Base-by-base conservation (phyloP, 306 rosid species). In the Aeschynomene evenia region DNA sequence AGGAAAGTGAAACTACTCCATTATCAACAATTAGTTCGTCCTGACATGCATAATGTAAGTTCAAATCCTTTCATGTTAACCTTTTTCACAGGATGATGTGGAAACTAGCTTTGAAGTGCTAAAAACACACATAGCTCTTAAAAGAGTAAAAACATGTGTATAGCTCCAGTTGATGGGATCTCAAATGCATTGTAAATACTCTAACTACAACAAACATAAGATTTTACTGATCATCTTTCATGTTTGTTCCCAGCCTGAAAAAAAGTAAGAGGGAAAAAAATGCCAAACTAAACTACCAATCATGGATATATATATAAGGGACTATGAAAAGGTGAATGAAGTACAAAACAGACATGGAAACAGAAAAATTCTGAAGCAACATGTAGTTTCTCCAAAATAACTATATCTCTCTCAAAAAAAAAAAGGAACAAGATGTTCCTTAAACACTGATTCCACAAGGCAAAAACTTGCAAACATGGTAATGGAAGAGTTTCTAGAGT, bases 11-110 rank as follows among this genome's bases (percentile, higher is more conserved):
- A 54, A 9, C 11, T 16, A 55, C 9, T 56, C 11, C 59, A 71
- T 11, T 31, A 26, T 29, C 36, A 42, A 42, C 22, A 71, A 26
- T 71, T 46, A 40, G 4, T 36, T 11, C 19, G 43, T 28, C 9
- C 16, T 37, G 39, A 26, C 43, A 24, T 12, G 31, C 56, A 36
- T 67, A n/a, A n/a, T n/a, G n/a, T n/a, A n/a, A n/a, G n/a, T n/a
- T n/a, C n/a, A n/a, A n/a, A n/a, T n/a, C n/a, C 46, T 61, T 59
- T 43, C 46, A 37, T 36, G 28, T 39, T 67, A 68, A 58, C 54
- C 23, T 40, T 76, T n/a, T 16, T 52, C 28, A 21, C 43, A 15
- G 3, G 56, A 40, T 18, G n/a, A 70, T 23, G 57, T 29, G 13
- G 42, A 39, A 37, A 53, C 16, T 22, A 54, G 28, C 42, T 54